These are phyloP conservation scores for Phoma herbarum DNA, from an alignment of 2,329 filamentous ascomycete genomes.

Conservation along the genomic window DNA sequence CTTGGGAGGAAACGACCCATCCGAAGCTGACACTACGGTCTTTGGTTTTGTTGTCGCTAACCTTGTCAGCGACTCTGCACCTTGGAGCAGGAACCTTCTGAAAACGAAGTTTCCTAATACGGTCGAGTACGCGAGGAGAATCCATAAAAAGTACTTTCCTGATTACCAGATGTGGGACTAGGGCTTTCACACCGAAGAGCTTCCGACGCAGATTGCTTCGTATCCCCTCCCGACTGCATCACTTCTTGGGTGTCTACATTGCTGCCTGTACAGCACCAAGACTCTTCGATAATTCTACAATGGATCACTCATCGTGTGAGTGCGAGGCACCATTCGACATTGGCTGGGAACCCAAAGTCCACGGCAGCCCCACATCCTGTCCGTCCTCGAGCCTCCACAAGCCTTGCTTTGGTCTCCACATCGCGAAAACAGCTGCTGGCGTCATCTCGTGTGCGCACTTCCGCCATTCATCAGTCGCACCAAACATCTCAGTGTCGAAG, in stretches of 20 bases:
- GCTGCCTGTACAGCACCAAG: background rate
- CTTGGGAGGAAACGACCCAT: constrained; percentile 62
- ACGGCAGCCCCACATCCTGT: constrained; percentile 34
- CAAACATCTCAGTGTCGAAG: constrained; percentile 39
- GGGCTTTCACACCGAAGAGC: background rate
- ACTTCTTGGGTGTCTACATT: background rate
- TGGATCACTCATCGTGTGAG: background rate
- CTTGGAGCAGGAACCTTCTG: constrained; percentile 58
- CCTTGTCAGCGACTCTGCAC: constrained; percentile 62
- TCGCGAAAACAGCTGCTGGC: constrained; percentile 39
- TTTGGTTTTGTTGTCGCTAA: constrained; percentile 67
- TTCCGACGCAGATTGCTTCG: background rate
- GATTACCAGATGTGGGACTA: constrained; percentile 60
- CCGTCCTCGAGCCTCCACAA: constrained; percentile 24
- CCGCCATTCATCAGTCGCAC: constrained; percentile 44
- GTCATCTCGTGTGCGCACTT: constrained; percentile 47
- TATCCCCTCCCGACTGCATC: background rate
- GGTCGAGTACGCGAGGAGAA: constrained; percentile 64
- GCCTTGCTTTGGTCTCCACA: constrained; percentile 46
- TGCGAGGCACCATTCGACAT: constrained; percentile 5
- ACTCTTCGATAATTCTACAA: background rate
- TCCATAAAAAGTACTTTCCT: constrained; percentile 66
- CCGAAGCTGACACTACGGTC: constrained; percentile 65
- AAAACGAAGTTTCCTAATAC: constrained; percentile 58
- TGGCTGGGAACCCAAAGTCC: constrained; percentile 24